These are phyloP conservation scores for Raphanus raphanistrum DNA, from an alignment of 345 rosid species.

Conservation along the genomic window DNA sequence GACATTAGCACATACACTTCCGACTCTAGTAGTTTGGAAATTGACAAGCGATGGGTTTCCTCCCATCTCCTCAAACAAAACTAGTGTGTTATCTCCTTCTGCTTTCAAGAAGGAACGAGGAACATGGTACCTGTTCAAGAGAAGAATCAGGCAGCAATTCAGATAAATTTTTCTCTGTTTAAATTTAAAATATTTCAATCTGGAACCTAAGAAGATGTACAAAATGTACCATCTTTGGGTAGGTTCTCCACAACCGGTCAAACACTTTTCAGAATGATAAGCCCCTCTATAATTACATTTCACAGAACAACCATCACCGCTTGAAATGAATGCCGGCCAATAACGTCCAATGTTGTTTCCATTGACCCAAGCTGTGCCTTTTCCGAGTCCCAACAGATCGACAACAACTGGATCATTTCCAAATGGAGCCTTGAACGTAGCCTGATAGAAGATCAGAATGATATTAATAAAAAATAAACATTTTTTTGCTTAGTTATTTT, in stretches of 20 bases:
- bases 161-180: not conserved
- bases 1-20: conserved; percentile 41
- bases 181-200: not conserved
- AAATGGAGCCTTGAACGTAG: conserved; percentile 50
- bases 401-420: conserved; percentile 56
- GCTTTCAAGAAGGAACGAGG: conserved; percentile 46
- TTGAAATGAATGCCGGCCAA: conserved; percentile 4
- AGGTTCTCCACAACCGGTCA: not conserved
- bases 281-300: conserved; percentile 47
- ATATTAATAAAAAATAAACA: not conserved
- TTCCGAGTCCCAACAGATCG: conserved; percentile 60
- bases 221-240: conserved; percentile 46
- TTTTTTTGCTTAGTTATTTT: not conserved
- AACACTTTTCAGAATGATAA: conserved; percentile 39
- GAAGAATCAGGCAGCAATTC: not conserved
- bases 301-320: conserved; percentile 30
- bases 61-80: conserved; percentile 60
- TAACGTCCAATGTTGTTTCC: conserved; percentile 47
- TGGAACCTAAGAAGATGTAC: not conserved
- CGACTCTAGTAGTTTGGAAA: conserved; percentile 33
- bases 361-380: conserved; percentile 67
- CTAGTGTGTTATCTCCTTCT: conserved; percentile 40
- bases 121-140: conserved; percentile 47
- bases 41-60: conserved; percentile 43
- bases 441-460: conserved; percentile 5